Percentiles rank a stretch among this genome's conserved stretches.
Conservation (phyloP, 768 basidiomycete species). For the Leccinellum albellum region DNA sequence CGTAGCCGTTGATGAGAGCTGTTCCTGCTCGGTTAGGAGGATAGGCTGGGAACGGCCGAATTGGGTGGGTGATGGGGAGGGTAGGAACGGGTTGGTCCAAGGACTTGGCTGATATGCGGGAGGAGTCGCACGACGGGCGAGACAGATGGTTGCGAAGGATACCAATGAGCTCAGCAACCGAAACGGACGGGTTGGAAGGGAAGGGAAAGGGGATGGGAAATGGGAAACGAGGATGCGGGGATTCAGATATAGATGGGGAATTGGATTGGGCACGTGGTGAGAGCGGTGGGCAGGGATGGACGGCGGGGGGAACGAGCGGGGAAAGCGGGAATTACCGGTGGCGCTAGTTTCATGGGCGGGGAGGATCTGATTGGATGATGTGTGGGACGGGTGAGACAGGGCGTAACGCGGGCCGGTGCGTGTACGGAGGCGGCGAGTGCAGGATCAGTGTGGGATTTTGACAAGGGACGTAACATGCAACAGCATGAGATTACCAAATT, state of each 20-base stretch:
- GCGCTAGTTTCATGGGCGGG: slow-evolving; percentile 18
- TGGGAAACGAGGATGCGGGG: slow-evolving; percentile 4
- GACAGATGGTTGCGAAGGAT: neutral
- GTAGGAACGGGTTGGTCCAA: neutral
- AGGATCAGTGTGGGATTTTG: slow-evolving; percentile 23
- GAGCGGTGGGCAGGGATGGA: slow-evolving; percentile 5
- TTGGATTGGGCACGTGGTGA: slow-evolving; percentile 6
- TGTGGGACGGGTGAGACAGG: slow-evolving; percentile 9
- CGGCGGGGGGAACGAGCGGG: slow-evolving; percentile 15
- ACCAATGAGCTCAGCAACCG: slow-evolving; percentile 5
- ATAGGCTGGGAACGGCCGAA: neutral
- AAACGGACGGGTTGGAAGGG: neutral
- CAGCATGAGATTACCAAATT: slow-evolving; percentile 23
- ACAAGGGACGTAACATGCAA: slow-evolving; percentile 24
- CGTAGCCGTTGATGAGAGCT: neutral
- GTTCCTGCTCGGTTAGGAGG: slow-evolving; percentile 4
- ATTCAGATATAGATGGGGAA: neutral
- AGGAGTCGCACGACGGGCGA: neutral
- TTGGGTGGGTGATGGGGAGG: neutral
- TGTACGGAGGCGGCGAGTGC: slow-evolving; percentile 16
- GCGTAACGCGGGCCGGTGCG: slow-evolving; percentile 11
- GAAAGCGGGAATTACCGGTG: slow-evolving; percentile 24
- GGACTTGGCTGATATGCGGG: neutral
- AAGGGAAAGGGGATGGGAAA: neutral
- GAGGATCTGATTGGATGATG: neutral